These are phyloP conservation scores for Oldenlandia corymbosa DNA, from an alignment of 257 asterid species.

Conservation along the genomic window DNA sequence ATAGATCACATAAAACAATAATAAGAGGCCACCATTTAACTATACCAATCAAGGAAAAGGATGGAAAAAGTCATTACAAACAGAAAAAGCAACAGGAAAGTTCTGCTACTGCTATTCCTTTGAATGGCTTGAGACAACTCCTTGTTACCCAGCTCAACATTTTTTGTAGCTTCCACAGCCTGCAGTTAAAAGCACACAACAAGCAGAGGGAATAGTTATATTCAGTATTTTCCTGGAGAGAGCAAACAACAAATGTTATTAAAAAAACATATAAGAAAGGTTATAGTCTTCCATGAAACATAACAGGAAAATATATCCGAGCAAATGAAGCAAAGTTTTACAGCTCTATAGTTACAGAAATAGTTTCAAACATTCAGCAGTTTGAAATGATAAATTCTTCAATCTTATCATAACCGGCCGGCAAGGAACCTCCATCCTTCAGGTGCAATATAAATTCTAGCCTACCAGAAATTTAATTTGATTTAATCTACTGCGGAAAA, in stretches of 20 bases:
- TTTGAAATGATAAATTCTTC: neutral
- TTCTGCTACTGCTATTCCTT: conserved; percentile 83
- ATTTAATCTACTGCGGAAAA: neutral
- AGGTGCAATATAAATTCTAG: neutral
- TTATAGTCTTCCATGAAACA: neutral
- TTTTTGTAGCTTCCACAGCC: conserved; percentile 89
- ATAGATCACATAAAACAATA: neutral
- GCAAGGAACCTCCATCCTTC: neutral
- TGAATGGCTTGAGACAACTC: conserved; percentile 80
- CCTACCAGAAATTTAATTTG: neutral
- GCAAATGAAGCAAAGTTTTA: neutral
- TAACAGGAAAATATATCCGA: no score
- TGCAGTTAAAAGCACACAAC: conserved; percentile 23
- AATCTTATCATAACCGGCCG: neutral
- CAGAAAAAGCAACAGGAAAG: conserved; percentile 77
- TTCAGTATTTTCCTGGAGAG: neutral
- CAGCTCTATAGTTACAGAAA: neutral
- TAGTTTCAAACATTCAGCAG: neutral
- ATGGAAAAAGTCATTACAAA: conserved; percentile 69
- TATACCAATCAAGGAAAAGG: conserved; percentile 91
- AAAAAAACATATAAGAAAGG: neutral
- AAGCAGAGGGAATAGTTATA: neutral
- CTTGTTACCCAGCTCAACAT: conserved; percentile 87
- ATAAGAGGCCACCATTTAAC: conserved; percentile 19
- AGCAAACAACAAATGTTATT: neutral